These are phyloP conservation scores for Piper betle DNA, from an alignment of 164 flowering plant species.

Conservation along the genomic window DNA sequence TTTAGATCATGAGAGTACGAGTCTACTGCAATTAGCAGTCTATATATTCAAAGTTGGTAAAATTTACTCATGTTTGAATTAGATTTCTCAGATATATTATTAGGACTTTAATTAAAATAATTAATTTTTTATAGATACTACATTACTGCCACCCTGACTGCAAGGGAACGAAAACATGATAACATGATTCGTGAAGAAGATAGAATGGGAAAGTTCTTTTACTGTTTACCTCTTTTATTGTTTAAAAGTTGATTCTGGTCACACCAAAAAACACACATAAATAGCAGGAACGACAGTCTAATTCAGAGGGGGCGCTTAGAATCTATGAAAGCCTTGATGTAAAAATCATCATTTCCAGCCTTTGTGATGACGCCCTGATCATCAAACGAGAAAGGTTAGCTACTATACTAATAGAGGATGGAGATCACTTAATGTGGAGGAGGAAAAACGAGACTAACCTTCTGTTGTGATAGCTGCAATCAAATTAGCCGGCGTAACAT, in stretches of 20 bases:
- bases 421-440: not conserved
- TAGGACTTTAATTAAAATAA: too few species aligned
- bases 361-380: constrained; percentile 75
- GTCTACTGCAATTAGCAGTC: too few species aligned
- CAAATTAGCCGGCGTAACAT: constrained; percentile 75
- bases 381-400: not conserved
- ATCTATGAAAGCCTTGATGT: constrained; percentile 36
- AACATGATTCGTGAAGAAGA: too few species aligned
- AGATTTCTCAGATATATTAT: too few species aligned
- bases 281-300: not conserved
- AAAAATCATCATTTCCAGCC: constrained; percentile 31
- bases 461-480: constrained; percentile 83
- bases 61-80: too few species aligned
- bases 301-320: not conserved
- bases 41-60: too few species aligned
- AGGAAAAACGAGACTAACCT: constrained; percentile 40
- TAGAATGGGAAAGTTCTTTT: not conserved
- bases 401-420: constrained; percentile 4
- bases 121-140: too few species aligned
- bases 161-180: not conserved
- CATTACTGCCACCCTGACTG: not conserved
- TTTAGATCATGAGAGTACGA: too few species aligned
- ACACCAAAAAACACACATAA: not conserved
- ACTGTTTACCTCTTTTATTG: not conserved
- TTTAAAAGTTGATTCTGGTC: not conserved